Conservation (phyloP, 2,329 filamentous ascomycete genomes). For the Periglandula ipomoeae region DNA sequence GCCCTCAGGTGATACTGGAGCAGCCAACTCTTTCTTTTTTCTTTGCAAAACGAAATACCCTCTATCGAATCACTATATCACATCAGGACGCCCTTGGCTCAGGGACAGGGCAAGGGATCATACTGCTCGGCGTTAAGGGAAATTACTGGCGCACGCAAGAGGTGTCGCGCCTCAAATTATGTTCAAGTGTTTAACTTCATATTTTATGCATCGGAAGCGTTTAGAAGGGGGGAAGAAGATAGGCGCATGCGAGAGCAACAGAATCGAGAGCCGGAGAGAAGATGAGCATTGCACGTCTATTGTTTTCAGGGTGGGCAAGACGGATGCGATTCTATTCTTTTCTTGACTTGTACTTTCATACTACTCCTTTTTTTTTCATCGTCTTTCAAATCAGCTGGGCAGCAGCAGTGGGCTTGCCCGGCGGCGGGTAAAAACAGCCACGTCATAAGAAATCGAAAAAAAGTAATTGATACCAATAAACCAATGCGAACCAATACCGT, state of each 20-base stretch:
- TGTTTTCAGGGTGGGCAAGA: background rate
- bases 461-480: background rate
- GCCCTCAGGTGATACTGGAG: too few species aligned
- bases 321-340: background rate
- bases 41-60: too few species aligned
- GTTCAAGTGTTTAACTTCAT: background rate
- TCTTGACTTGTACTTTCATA: background rate
- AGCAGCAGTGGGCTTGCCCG: background rate
- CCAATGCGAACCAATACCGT: background rate
- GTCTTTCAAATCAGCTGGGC: background rate
- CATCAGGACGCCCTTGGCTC: background rate
- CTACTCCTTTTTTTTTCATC: background rate
- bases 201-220: constrained; percentile 1
- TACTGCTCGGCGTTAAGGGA: background rate
- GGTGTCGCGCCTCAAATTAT: background rate
- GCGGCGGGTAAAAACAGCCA: background rate
- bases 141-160: background rate
- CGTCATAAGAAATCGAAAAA: background rate
- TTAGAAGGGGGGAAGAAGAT: background rate
- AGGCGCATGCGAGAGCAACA: background rate
- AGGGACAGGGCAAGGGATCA: background rate
- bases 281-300: background rate
- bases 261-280: background rate
- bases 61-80: too few species aligned
- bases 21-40: background rate